phyloP scores from a whole-genome alignment of 2,329 filamentous ascomycete species.

The Alternaria arborescens region DNA sequence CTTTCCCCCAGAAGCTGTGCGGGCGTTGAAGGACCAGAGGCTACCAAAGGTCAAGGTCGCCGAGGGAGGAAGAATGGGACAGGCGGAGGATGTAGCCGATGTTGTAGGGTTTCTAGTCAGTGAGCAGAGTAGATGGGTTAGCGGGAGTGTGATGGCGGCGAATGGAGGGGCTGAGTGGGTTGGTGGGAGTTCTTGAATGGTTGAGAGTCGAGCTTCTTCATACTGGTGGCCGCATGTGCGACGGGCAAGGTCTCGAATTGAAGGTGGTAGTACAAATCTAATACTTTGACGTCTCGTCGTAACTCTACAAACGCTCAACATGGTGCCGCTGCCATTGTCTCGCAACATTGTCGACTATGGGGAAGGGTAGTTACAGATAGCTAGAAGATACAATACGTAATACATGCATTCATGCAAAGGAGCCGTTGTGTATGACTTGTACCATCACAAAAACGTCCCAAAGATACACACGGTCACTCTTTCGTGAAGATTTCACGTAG shows the following conservation, averaged over 20 bases:
- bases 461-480: too few species aligned
- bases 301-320: neutral
- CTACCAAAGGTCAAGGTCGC: conserved; percentile 32
- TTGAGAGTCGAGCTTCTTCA: neutral
- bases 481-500: neutral
- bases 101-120: conserved; percentile 61
- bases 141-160: conserved; percentile 49
- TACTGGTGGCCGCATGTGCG: neutral
- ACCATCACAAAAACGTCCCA: too few species aligned
- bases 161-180: conserved; percentile 42
- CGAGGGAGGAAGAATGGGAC: conserved; percentile 34
- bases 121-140: conserved; percentile 48
- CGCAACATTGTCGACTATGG: neutral
- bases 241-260: neutral
- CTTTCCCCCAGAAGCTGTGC: conserved; percentile 22
- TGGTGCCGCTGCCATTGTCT: neutral
- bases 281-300: conserved; percentile 1
- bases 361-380: neutral
- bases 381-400: neutral
- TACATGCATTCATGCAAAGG: neutral
- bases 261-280: conserved; percentile 13
- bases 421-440: neutral
- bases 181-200: conserved; percentile 20
- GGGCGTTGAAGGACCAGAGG: conserved; percentile 26
- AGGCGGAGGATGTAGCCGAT: conserved; percentile 69